phyloP scores from a whole-genome alignment of 176 grass and related monocot genomes.

The Pontederia crassipes region DNA sequence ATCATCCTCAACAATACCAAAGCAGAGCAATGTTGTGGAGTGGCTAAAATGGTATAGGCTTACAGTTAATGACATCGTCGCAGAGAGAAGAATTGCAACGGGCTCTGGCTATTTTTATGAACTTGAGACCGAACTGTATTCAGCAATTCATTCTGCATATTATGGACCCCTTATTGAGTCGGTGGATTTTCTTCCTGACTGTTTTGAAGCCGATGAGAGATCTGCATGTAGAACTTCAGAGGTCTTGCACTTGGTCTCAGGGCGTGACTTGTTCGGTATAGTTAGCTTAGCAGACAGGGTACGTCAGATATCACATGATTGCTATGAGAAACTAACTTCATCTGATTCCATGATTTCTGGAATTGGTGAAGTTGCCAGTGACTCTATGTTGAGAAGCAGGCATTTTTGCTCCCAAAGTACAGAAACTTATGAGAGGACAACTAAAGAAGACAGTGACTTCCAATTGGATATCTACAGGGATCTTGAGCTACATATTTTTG shows the following conservation, averaged over 20 bases:
- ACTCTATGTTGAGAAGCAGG: conserved; percentile 13
- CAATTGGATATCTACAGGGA: conserved; percentile 58
- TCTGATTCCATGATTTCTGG: conserved; percentile 12
- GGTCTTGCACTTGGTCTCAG: conserved; percentile 84
- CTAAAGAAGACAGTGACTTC: not conserved
- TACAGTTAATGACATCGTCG: conserved; percentile 65
- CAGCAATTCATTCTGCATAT: conserved; percentile 72
- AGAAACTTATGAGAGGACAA: conserved; percentile 3
- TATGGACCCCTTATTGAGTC: conserved; percentile 60
- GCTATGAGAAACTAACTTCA: conserved; percentile 29
- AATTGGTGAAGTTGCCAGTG: conserved; percentile 11
- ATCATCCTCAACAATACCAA: conserved; percentile 40
- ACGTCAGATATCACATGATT: conserved; percentile 37
- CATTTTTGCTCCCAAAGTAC: conserved; percentile 5
- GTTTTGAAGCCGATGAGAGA: conserved; percentile 93
- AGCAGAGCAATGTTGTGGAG: conserved; percentile 75
- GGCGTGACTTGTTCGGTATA: conserved; percentile 81
- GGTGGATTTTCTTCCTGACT: conserved; percentile 75
- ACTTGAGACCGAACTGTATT: conserved; percentile 81
- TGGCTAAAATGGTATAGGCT: conserved; percentile 94
- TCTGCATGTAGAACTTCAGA: conserved; percentile 67
- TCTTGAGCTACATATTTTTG: conserved; percentile 65
- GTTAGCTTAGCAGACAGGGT: conserved; percentile 41
- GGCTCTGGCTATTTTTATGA: conserved; percentile 66
- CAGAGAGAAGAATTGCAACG: conserved; percentile 48